Evolutionary conservation across 148 eudicot genomes (phyloP).

Genomic region (Dysphania ambrosioides): DNA sequence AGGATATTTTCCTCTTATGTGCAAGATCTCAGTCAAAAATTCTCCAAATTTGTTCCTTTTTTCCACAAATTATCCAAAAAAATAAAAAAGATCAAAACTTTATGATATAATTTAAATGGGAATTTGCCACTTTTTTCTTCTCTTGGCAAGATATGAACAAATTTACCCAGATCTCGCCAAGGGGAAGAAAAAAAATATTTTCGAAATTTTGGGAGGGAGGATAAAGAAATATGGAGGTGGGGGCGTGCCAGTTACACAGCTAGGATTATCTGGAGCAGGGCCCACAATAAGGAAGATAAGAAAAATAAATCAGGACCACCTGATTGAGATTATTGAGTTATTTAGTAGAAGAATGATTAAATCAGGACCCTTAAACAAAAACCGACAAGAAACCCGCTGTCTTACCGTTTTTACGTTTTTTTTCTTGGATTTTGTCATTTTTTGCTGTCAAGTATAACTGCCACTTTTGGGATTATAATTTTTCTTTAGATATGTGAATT

Average conservation of each 20-base stretch:
- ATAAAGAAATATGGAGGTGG: slow-evolving; percentile 12
- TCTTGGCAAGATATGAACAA: slow-evolving; percentile 34
- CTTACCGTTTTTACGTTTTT: slow-evolving; percentile 13
- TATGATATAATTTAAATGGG: neutral
- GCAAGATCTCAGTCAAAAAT: no score
- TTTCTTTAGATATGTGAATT: slow-evolving; percentile 5
- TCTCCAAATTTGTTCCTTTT: slow-evolving; percentile 1
- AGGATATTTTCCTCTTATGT: neutral
- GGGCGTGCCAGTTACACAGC: slow-evolving; percentile 19
- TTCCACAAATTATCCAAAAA: slow-evolving; percentile 1
- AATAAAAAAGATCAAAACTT: slow-evolving; percentile 15
- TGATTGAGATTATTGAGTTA: slow-evolving; percentile 21
- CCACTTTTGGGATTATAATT: slow-evolving; percentile 15
- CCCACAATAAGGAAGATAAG: slow-evolving; percentile 13
- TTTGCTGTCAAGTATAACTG: slow-evolving; percentile 24
- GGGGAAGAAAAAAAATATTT: slow-evolving; percentile 16
- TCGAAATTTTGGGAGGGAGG: no score
- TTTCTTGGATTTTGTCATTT: neutral
- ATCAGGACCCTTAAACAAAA: slow-evolving; percentile 14
- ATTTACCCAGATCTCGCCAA: slow-evolving; percentile 34
- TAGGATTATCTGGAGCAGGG: slow-evolving; percentile 36
- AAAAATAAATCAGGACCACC: slow-evolving; percentile 14
- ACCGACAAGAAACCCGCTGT: slow-evolving; percentile 32
- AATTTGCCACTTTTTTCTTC: slow-evolving; percentile 18
- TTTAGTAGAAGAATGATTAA: slow-evolving; percentile 1